phyloP scores from a whole-genome alignment of 805 yeast genomes.

The Schwanniomyces polymorphus region DNA sequence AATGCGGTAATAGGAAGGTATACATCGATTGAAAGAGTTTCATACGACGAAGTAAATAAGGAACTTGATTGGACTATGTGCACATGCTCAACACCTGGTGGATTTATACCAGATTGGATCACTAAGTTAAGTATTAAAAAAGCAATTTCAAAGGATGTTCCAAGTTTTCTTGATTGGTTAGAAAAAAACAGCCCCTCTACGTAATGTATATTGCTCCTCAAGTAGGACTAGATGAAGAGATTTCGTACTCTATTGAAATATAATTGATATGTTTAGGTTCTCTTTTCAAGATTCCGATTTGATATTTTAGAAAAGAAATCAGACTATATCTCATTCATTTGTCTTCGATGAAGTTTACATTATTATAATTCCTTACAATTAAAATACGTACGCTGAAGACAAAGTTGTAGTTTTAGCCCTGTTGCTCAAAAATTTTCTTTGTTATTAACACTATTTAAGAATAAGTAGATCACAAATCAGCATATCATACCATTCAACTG shows the following conservation, averaged over 20 bases:
- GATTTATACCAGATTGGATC: slow-evolving; percentile 37
- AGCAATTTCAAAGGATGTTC: slow-evolving; percentile 42
- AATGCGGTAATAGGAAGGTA: slow-evolving; percentile 24
- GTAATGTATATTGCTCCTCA: neutral
- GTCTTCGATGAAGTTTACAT: no score
- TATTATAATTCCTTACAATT: no score
- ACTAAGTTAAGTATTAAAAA: slow-evolving; percentile 26
- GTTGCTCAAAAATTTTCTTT: neutral
- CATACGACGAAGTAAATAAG: slow-evolving; percentile 15
- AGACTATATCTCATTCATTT: no score
- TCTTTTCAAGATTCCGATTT: no score
- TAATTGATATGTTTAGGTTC: no score
- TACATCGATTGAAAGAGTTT: slow-evolving; percentile 35
- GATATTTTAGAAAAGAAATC: no score
- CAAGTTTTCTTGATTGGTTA: slow-evolving; percentile 34
- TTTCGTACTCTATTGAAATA: neutral
- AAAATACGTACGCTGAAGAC: neutral
- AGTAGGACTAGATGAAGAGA: neutral
- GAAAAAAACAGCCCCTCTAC: neutral
- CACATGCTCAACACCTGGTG: slow-evolving; percentile 40
- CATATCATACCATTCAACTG: neutral
- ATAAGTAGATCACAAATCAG: neutral
- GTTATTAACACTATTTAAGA: neutral
- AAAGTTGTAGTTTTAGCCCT: neutral
- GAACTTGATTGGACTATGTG: slow-evolving; percentile 38